Base-by-base conservation (phyloP, 2,329 filamentous ascomycete genomes). In the Aphanoascus verrucosus region DNA sequence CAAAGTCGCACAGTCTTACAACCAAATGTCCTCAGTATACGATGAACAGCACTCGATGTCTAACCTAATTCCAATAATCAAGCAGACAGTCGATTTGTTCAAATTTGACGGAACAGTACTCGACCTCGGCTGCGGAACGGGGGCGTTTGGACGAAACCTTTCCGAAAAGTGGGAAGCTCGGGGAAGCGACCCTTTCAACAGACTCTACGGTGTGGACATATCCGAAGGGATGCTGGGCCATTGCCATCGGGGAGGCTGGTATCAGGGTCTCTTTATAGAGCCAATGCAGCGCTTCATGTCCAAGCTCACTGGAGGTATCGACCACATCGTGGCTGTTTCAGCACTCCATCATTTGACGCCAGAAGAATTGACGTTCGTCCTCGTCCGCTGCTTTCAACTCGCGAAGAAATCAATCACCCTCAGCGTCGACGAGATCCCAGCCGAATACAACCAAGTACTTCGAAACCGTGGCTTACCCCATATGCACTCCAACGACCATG, bases 41-140 rank as follows among this genome's bases (percentile, higher is more conserved):
- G 35, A 54, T 23, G 37, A 53, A 20, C 17, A 48, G 23, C 37
- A 49, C 17, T 19, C 19, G 2, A 37, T 11, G n/a, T 50, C 46
- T 17, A 38, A 46, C 23, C 40, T 52, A 4, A 32, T 42, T 5
- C 40, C n/a, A n/a, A 42, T 49, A 20, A 14, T 46, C 14, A n/a
- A 28, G 23, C 40, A 47, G 15, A 11, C 43, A n/a, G 31, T 51
- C 14, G 12, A 35, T 37, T 12, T 40, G 5, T 50, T 50, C 8
- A 28, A 53, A 12, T 54, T 57, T 9, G 45, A 34, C 2, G 59
- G 60, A 2, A 57, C 55, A 23, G 47, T 57, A n/a, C 51, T 61
- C 5, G 60, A 61, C 50, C 49, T 62, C 6, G 61, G 52, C 8
- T 60, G 57, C 40, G 61, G 61, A 38, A 61, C 54, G 4, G 61